Base-by-base conservation (phyloP, 805 yeast species). In the Candida ipomoeae region DNA sequence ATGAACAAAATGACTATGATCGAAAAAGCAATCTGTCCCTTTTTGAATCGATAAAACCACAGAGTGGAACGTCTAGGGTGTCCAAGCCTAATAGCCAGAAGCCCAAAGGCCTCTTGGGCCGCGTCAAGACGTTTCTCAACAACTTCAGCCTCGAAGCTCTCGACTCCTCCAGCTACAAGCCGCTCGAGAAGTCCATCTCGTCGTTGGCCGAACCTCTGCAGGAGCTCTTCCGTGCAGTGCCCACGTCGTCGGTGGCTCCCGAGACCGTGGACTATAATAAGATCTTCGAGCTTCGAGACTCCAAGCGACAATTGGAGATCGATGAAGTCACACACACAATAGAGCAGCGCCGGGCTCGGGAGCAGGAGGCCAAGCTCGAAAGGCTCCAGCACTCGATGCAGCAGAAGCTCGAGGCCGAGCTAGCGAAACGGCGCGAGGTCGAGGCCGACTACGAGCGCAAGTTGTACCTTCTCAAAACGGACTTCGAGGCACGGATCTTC, bases 361-460 rank as follows among this genome's bases (percentile, higher is more conserved):
- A 44, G 13, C 34, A 44, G 26, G 37, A 44, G 34, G 32, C 33
- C 17, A 44, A 23, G 26, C 40, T 44, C 34, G 46, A 44, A 14
- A n/a, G 15, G 15, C 40, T 44, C 33, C 14, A 35, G 46, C 33
- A 6, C 5, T 20, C 40, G 13, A 34, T 44, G 31, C 39, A 32
- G 13, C 46, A 37, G n/a, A 32, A 41, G 33, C 47, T 49, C 23
- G 46, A 47, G 43, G 34, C 13, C 32, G 46, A 40, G 49, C 49
- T 47, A 15, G 15, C 7, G 14, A 14, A 13, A 31, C 29, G 41
- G 18, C 23, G 35, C 7, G 33, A 17, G 34, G 42, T 47, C 29
- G 36, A 32, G 29, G 45, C 44, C 20, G 38, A 48, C 14, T 51
- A 50, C 37, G 55, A 53, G 52, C 52, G 55, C 18, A 48, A 50